Evolutionary conservation across 345 rosid genomes (phyloP).

Genomic region (Raphanus sativus): DNA sequence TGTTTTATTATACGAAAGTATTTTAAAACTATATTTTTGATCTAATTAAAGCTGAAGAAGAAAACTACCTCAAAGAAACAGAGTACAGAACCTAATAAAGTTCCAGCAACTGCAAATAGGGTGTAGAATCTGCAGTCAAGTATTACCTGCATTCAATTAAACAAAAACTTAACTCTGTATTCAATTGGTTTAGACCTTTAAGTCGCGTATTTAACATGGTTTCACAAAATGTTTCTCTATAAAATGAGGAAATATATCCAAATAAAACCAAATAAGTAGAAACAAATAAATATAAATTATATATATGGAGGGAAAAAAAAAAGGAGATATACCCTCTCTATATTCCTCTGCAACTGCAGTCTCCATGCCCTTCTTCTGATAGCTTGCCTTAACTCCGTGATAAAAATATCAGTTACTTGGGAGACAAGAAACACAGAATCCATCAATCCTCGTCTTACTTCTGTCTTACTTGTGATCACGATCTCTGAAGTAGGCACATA

Average conservation of each 20-base stretch:
- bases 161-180: too few relatives aligned
- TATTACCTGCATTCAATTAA: slow-evolving; percentile 47
- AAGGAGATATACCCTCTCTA: slow-evolving; percentile 45
- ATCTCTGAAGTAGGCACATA: background rate
- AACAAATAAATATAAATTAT: too few relatives aligned
- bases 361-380: slow-evolving; percentile 35
- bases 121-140: slow-evolving; percentile 71
- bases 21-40: background rate
- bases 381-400: slow-evolving; percentile 28
- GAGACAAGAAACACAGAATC: slow-evolving; percentile 28
- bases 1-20: background rate
- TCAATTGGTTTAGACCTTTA: too few relatives aligned
- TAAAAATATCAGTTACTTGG: slow-evolving; percentile 31
- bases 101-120: slow-evolving; percentile 63
- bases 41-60: background rate
- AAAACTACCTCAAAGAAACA: slow-evolving; percentile 68
- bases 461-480: slow-evolving; percentile 23
- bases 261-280: background rate
- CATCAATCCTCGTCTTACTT: slow-evolving; percentile 19
- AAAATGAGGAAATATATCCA: too few relatives aligned
- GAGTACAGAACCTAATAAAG: slow-evolving; percentile 61
- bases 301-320: background rate
- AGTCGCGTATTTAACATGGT: too few relatives aligned
- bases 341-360: slow-evolving; percentile 42
- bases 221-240: too few relatives aligned